These are phyloP conservation scores for Cucurbita pepo DNA, from an alignment of 306 rosid species.

Conservation along the genomic window DNA sequence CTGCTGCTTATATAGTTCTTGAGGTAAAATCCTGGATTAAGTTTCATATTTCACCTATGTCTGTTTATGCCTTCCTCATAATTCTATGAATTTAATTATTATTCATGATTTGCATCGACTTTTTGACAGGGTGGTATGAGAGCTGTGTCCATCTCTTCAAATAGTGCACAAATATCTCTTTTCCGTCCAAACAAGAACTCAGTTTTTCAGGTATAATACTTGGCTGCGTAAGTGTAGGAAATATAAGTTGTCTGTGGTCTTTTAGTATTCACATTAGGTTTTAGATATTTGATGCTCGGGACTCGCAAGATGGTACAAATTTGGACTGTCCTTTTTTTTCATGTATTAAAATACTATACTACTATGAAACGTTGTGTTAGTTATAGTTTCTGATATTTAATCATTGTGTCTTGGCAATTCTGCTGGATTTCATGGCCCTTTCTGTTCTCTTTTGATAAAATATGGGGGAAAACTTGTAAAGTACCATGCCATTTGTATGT, in stretches of 20 bases:
- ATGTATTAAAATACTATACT: neutral
- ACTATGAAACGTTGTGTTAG: neutral
- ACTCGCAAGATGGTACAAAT: neutral
- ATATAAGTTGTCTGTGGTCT: neutral
- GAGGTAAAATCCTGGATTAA: slow-evolving; percentile 35
- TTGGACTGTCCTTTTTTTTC: neutral
- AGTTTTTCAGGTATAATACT: slow-evolving; percentile 51
- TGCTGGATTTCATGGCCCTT: neutral
- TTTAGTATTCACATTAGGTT: neutral
- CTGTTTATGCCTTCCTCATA: neutral
- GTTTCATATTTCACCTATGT: neutral
- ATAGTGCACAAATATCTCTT: slow-evolving; percentile 26
- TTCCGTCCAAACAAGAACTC: slow-evolving; percentile 44
- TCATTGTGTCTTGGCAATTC: neutral
- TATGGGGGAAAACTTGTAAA: neutral
- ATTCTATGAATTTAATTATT: neutral
- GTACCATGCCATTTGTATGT: neutral
- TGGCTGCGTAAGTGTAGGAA: neutral
- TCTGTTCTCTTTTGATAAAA: slow-evolving; percentile 1
- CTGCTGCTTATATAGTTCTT: slow-evolving; percentile 21
- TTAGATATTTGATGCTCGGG: neutral
- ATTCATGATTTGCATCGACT: neutral
- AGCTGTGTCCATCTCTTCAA: slow-evolving; percentile 29
- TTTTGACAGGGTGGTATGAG: slow-evolving; percentile 48
- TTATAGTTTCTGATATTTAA: neutral